Evolutionary conservation across 495 filamentous ascomycete genomes (phyloP).

Genomic region (Endocarpon pusillum): DNA sequence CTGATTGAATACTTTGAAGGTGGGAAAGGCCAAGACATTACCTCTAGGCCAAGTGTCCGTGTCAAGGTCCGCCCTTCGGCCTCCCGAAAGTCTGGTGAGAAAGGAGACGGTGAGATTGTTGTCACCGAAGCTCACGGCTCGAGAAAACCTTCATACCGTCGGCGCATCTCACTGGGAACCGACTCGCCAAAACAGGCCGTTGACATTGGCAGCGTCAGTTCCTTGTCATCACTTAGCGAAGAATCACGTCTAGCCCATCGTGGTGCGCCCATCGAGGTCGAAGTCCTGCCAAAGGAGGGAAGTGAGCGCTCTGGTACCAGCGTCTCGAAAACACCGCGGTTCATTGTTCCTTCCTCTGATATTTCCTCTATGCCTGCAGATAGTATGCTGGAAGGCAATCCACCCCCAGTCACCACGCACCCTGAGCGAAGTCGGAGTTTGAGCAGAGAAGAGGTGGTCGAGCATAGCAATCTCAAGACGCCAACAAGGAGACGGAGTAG

Average conservation of each 20-base stretch:
- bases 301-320: conserved; percentile 38
- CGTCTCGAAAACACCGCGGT: conserved; percentile 41
- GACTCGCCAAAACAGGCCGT: conserved; percentile 32
- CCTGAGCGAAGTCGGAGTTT: conserved; percentile 42
- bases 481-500: conserved; percentile 48
- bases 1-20: conserved; percentile 97
- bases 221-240: conserved; percentile 57
- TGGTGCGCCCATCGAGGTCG: conserved; percentile 64
- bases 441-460: conserved; percentile 27
- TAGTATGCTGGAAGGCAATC: conserved; percentile 64
- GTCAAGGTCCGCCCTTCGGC: conserved; percentile 83
- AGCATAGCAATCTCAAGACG: conserved; percentile 43
- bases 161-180: conserved; percentile 44
- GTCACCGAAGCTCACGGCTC: conserved; percentile 59
- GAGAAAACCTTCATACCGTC: conserved; percentile 46
- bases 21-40: conserved; percentile 45
- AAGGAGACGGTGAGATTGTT: conserved; percentile 59
- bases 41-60: conserved; percentile 73
- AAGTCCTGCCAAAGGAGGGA: conserved; percentile 43
- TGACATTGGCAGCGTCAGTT: conserved; percentile 37
- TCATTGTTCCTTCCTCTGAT: conserved; percentile 50
- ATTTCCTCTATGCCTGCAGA: conserved; percentile 84
- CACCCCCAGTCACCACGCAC: conserved; percentile 24
- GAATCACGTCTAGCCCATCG: conserved; percentile 53
- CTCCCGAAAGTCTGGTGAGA: conserved; percentile 33